These are phyloP conservation scores for Ustilago tritici DNA, from an alignment of 1,284 basidiomycete genomes.

Conservation along the genomic window DNA sequence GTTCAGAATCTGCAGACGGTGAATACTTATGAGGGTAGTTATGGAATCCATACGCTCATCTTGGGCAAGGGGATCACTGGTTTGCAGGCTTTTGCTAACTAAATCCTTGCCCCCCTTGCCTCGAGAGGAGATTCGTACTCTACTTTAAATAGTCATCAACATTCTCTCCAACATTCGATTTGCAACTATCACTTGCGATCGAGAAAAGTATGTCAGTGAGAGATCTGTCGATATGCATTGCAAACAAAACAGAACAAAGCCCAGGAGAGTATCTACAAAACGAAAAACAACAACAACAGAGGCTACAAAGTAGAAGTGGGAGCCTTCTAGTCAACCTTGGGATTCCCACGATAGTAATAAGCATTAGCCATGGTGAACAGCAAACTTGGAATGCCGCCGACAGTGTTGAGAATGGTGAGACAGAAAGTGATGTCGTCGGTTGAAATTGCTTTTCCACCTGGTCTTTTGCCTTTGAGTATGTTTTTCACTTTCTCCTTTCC, in stretches of 20 bases:
- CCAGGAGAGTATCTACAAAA: neutral
- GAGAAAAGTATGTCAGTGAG: neutral
- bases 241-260: neutral
- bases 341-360: conserved; percentile 34
- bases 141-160: no score
- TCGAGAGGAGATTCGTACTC: neutral
- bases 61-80: conserved; percentile 91
- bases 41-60: conserved; percentile 75
- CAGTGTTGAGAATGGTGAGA: conserved; percentile 38
- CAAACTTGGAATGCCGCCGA: conserved; percentile 40
- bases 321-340: conserved; percentile 25
- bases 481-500: neutral
- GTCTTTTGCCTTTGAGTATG: neutral
- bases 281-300: neutral
- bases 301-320: neutral
- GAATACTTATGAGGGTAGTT: conserved; percentile 64
- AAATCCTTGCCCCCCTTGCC: neutral
- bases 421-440: conserved; percentile 39
- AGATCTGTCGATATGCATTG: neutral
- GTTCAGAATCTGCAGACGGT: conserved; percentile 64
- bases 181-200: no score
- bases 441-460: neutral
- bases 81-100: conserved; percentile 78
- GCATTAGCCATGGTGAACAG: conserved; percentile 33
- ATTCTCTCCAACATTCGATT: no score